Conservation (phyloP, 208 protist species). For the Crithidia brevicula region DNA sequence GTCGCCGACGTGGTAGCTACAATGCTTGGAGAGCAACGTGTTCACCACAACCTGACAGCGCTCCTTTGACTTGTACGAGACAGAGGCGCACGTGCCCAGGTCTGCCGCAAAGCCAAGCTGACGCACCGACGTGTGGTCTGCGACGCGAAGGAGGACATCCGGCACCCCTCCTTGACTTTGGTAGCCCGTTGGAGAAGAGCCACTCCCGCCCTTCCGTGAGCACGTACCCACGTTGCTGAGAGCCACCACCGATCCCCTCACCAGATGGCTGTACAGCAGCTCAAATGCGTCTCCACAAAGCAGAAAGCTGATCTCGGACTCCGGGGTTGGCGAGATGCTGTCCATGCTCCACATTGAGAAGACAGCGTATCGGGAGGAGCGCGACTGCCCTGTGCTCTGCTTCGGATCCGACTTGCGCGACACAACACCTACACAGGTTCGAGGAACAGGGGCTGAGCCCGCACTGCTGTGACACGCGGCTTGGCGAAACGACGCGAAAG, state of each 20-base stretch:
- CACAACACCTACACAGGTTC: conserved; percentile 68
- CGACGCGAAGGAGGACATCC: conserved; percentile 38
- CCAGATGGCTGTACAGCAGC: conserved; percentile 53
- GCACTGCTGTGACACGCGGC: background rate
- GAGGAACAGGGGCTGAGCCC: conserved; percentile 18
- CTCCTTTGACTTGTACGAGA: conserved; percentile 46
- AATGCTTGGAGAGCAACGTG: conserved; percentile 43
- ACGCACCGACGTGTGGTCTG: conserved; percentile 42
- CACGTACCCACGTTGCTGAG: conserved; percentile 50
- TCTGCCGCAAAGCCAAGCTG: conserved; percentile 71
- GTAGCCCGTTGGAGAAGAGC: too few relatives aligned
- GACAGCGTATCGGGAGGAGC: conserved; percentile 50
- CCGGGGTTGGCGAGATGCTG: conserved; percentile 43
- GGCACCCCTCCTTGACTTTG: too few relatives aligned
- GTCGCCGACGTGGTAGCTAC: conserved; percentile 51
- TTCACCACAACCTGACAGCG: conserved; percentile 66
- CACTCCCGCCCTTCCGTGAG: conserved; percentile 8
- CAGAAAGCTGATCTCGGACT: conserved; percentile 56
- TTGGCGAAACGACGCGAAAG: conserved; percentile 40
- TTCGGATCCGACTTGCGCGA: conserved; percentile 71
- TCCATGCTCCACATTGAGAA: conserved; percentile 72
- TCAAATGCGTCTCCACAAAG: conserved; percentile 72
- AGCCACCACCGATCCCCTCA: conserved; percentile 53
- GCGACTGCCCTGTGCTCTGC: conserved; percentile 30
- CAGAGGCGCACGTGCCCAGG: conserved; percentile 58